phyloP scores from a whole-genome alignment of 441 rosid species.

The Metrosideros polymorpha region DNA sequence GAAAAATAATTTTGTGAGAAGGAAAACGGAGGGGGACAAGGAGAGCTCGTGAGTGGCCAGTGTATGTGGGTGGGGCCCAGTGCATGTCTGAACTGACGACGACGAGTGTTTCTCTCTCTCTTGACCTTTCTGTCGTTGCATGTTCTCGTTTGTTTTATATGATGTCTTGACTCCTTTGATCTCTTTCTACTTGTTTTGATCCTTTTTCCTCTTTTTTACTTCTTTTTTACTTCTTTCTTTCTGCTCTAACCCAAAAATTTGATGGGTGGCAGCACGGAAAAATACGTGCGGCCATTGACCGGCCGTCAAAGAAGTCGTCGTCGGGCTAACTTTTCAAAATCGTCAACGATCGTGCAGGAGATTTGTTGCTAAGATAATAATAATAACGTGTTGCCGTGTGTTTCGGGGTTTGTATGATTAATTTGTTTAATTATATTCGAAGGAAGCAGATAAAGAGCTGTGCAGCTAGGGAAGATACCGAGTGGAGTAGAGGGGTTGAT shows the following conservation, averaged over 20 bases:
- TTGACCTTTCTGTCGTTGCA: slow-evolving; percentile 16
- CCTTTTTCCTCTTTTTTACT: not conserved
- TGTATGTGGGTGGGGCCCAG: slow-evolving; percentile 8
- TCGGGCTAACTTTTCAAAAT: not conserved
- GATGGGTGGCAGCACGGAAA: slow-evolving; percentile 14
- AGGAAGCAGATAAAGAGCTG: not conserved
- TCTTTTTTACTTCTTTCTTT: not conserved
- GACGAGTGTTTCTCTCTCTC: slow-evolving; percentile 1
- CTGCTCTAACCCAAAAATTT: not conserved
- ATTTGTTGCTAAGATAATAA: not conserved
- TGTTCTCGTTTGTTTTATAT: slow-evolving; percentile 22
- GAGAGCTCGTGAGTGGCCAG: slow-evolving; percentile 3
- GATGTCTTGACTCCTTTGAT: slow-evolving; percentile 14
- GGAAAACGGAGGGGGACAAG: slow-evolving; percentile 1
- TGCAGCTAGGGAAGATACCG: not conserved
- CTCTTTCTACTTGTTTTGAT: not conserved
- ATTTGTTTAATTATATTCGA: not conserved
- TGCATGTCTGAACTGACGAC: slow-evolving; percentile 22
- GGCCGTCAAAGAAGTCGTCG: slow-evolving; percentile 21
- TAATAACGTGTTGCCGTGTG: not conserved
- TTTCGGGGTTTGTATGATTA: not conserved
- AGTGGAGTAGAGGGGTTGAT: not conserved
- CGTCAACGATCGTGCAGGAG: not conserved
- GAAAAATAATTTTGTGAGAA: not conserved
- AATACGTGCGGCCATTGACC: slow-evolving; percentile 18